Base-by-base conservation (phyloP, 495 filamentous ascomycete genomes). In the Aspergillus carlsbadensis region DNA sequence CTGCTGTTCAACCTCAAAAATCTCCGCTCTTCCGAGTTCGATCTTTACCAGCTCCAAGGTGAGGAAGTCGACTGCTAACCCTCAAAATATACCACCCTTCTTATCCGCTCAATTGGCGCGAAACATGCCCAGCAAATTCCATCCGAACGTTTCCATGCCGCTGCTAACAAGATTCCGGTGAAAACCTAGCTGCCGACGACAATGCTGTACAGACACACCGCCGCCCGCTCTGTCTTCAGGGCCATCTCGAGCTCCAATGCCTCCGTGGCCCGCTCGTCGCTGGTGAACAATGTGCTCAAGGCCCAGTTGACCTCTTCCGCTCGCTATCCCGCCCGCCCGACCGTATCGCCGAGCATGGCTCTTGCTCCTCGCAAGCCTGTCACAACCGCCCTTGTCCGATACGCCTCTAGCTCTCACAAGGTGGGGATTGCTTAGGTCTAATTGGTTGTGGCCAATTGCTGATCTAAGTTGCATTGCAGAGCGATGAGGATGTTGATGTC, bases 401-500 rank as follows among this genome's bases (percentile, higher is more conserved):
- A 77, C 61, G 61, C 75, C 18, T 76, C 78, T 29, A 67, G 67
- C 33, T 44, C 66, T 20, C 45, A 26, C 54, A 74, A 77, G 64
- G 70, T 73, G 63, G 66, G 64, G 53, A 36, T 8, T 17, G 10
- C 45, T 17, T n/a, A 18, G 22, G 10, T 7, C n/a, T 17, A 13
- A 21, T 14, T 6, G 7, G 14, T 4, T 22, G 15, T 48, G 21
- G 13, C 15, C 60, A 61, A 65, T 71, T 59, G 66, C 70, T 74
- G 62, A 74, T 63, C 34, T 26, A 14, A 42, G 24, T 35, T 50
- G 50, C 29, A 10, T 41, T 57, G 41, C 41, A 78, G 56, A 75
- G 52, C 31, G 65, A 61, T 4, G 70, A 69, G 31, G 79, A 85
- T 24, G 66, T 72, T 39, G 84, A 91, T 48, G 85, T 93, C 75